These are phyloP conservation scores for Beauveria australis DNA, from an alignment of 2,329 filamentous ascomycete species.

Conservation along the genomic window DNA sequence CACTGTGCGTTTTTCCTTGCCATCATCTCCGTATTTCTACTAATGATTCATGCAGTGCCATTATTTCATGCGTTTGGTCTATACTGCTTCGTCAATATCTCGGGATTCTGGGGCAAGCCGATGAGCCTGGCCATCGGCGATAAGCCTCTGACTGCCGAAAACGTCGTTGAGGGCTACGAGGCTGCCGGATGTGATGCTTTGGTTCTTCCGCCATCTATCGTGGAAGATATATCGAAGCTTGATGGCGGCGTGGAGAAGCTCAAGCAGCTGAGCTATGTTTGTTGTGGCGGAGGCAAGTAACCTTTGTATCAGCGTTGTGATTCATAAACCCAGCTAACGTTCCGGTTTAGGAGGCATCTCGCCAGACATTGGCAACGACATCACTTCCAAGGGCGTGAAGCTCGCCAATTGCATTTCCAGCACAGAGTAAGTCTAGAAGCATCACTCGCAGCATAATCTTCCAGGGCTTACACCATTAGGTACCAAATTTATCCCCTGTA, in stretches of 20 bases:
- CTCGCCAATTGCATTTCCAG: slow-evolving; percentile 30
- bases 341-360: slow-evolving; percentile 25
- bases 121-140: neutral
- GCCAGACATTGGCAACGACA: slow-evolving; percentile 26
- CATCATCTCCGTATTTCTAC: neutral
- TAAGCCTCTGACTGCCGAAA: slow-evolving; percentile 2
- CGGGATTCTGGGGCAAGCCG: slow-evolving; percentile 1
- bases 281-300: slow-evolving; percentile 3
- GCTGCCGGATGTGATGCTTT: neutral
- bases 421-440: slow-evolving; percentile 28
- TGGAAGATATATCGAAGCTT: slow-evolving; percentile 9
- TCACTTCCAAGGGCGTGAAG: slow-evolving; percentile 26
- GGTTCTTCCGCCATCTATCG: neutral
- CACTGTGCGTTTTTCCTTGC: neutral
- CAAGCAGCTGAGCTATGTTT: slow-evolving; percentile 2
- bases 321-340: neutral
- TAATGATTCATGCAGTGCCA: neutral
- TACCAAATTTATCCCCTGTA: slow-evolving; percentile 26
- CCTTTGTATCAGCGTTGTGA: neutral
- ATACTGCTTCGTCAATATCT: neutral
- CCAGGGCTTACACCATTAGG: slow-evolving; percentile 15
- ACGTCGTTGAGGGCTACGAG: neutral
- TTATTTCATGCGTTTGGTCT: slow-evolving; percentile 2
- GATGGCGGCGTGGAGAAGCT: neutral
- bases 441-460: neutral